These are phyloP conservation scores for Rhodotorula sp. DNA, from an alignment of 1,284 basidiomycete genomes.

Conservation along the genomic window DNA sequence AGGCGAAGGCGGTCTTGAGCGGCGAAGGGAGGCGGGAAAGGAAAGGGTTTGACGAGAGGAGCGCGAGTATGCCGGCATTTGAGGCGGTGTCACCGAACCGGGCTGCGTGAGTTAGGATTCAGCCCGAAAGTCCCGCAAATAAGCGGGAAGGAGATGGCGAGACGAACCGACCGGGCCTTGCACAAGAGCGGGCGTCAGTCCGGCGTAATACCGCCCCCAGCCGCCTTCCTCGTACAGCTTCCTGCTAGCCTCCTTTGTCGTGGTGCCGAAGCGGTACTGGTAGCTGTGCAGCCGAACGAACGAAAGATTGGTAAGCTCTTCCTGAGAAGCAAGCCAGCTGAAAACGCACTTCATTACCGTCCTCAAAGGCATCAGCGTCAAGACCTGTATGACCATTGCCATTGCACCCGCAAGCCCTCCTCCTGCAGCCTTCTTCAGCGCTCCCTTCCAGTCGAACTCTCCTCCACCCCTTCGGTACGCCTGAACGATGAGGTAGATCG, in stretches of 20 bases:
- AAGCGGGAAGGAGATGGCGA: not conserved
- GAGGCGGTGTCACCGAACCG: slow-evolving; percentile 86
- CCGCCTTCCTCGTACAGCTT: slow-evolving; percentile 77
- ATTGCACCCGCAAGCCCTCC: slow-evolving; percentile 52
- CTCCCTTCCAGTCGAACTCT: slow-evolving; percentile 71
- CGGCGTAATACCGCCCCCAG: slow-evolving; percentile 56
- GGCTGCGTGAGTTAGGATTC: slow-evolving; percentile 43
- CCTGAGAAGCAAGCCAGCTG: too few relatives aligned
- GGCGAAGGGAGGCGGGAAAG: slow-evolving; percentile 62
- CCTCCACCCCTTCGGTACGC: slow-evolving; percentile 34
- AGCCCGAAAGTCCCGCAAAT: slow-evolving; percentile 45
- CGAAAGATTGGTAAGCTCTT: too few relatives aligned
- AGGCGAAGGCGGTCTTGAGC: slow-evolving; percentile 57
- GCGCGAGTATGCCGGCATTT: slow-evolving; percentile 72
- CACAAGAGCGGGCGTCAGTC: slow-evolving; percentile 72
- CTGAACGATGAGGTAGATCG: slow-evolving; percentile 33
- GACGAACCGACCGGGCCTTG: slow-evolving; percentile 60
- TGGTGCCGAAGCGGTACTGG: slow-evolving; percentile 64
- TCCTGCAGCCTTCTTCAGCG: slow-evolving; percentile 73
- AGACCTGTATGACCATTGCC: slow-evolving; percentile 85
- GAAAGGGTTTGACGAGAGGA: slow-evolving; percentile 66
- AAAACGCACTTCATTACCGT: slow-evolving; percentile 82
- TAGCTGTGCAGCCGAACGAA: slow-evolving; percentile 5
- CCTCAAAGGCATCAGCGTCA: slow-evolving; percentile 48
- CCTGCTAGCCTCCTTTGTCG: slow-evolving; percentile 54